phyloP scores from a whole-genome alignment of 169 alveolate species.

The Cryptosporidium parvum region DNA sequence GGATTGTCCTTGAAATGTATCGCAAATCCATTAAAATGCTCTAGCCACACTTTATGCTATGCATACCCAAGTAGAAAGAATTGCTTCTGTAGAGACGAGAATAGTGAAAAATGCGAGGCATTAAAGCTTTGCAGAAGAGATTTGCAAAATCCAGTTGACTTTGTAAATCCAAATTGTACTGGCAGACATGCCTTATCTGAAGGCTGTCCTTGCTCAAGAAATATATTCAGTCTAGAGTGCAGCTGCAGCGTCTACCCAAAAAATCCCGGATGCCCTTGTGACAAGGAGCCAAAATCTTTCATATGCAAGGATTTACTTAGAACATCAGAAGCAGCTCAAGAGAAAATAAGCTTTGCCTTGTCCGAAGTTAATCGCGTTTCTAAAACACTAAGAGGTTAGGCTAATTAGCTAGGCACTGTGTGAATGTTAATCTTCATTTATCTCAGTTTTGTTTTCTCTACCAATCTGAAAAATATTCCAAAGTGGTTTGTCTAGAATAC shows the following conservation, averaged over 20 bases:
- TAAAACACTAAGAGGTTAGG: constrained; percentile 53
- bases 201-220: constrained; percentile 62
- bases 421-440: background rate
- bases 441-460: background rate
- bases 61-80: constrained; percentile 39
- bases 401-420: background rate
- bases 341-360: constrained; percentile 5
- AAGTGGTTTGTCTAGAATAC: background rate
- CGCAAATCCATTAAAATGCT: constrained; percentile 49
- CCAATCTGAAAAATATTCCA: background rate
- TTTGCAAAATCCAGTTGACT: background rate
- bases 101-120: constrained; percentile 36
- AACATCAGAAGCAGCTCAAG: constrained; percentile 50
- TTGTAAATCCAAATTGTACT: constrained; percentile 29
- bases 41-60: constrained; percentile 14
- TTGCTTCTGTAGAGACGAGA: constrained; percentile 46
- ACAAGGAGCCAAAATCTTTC: constrained; percentile 35
- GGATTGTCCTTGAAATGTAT: constrained; percentile 56
- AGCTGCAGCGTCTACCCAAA: constrained; percentile 51
- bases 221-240: constrained; percentile 64
- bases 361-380: constrained; percentile 14
- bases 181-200: constrained; percentile 36
- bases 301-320: constrained; percentile 56
- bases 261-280: constrained; percentile 74
- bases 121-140: constrained; percentile 45